Evolutionary conservation across 2,329 filamentous ascomycete genomes (phyloP).

Genomic region (Sclerotinia sclerotiorum): DNA sequence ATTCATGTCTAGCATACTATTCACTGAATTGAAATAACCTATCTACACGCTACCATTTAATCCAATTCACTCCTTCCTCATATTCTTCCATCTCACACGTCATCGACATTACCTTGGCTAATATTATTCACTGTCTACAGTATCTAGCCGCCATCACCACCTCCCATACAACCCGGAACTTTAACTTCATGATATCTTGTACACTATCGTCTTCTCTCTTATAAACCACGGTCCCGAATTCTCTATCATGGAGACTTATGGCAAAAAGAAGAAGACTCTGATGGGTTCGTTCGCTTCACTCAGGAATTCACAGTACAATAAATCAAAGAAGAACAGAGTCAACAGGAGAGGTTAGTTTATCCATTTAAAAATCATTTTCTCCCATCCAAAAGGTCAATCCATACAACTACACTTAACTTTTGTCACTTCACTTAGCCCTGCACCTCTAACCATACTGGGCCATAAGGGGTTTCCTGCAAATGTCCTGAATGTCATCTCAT

Average conservation of each 20-base stretch:
- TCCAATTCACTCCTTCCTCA: neutral
- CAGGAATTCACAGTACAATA: slow-evolving; percentile 25
- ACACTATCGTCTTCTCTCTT: neutral
- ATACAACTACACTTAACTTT: neutral
- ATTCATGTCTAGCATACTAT: neutral
- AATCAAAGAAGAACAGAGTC: slow-evolving; percentile 16
- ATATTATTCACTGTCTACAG: neutral
- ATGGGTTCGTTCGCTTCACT: slow-evolving; percentile 29
- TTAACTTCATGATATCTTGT: neutral
- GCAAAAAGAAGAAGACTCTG: slow-evolving; percentile 33
- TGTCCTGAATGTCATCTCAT: neutral
- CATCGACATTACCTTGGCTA: slow-evolving; percentile 11
- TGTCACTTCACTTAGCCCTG: neutral
- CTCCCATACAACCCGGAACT: neutral
- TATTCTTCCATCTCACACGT: neutral
- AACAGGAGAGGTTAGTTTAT: slow-evolving; percentile 1
- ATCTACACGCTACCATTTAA: neutral
- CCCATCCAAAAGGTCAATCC: slow-evolving; percentile 19
- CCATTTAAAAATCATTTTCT: neutral
- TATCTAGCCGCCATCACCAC: neutral
- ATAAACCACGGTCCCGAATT: neutral
- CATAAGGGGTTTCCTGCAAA: neutral
- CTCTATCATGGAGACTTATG: slow-evolving; percentile 30
- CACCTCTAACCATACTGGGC: neutral
- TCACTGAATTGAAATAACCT: neutral